Evolutionary conservation across 2,329 filamentous ascomycete genomes (phyloP), one percentile per base, ranked within the genome.

Genomic region (Colletotrichum gloeosporioides): DNA sequence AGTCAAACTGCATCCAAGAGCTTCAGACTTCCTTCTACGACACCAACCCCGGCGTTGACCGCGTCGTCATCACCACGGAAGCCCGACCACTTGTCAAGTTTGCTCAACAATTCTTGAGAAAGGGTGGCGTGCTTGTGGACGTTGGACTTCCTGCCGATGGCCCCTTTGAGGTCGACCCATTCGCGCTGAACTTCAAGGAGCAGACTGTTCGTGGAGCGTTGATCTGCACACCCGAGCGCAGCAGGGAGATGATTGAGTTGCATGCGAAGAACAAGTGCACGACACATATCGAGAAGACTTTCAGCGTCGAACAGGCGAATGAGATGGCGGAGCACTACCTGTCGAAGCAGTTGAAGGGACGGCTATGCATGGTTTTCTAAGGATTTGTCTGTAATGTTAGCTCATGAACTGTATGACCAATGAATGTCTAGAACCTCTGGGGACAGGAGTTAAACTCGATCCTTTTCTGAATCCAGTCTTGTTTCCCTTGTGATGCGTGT

Each of bases 171-270:
- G 77, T 78, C 5, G 77, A 78, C 10, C 67, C 77, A 0, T 78
- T 78, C 18, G 77, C 77, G 16, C 22, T 78, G 53, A 78, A 78
- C 67, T 78, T 78, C 71, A 78, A 78, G 77, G 77, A 78, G 74
- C 77, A 78, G 67, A 78, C 77, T 22, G 10, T 78, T 13, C 76
- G 70, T 8, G 77, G 77, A 2, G 71, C 73, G 3, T 62, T 78
- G 27, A 78, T 78, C 7, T 78, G 77, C 68, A 78, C 77, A 4
- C 77, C 77, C 2, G 73, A 78, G 61, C 77, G 77, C 55, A 78
- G 77, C 63, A 68, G 59, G 15, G 77, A 78, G 1, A 78, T 78
- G 77, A 49, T 78, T 8, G 72, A 78, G 29, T 36, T 78, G 27
- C 77, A 78, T 1, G 77, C 77, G 6, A 69, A 77, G 25, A 77